Base-by-base conservation (phyloP, 2,329 filamentous ascomycete species). In the Pseudopithomyces chartarum region DNA sequence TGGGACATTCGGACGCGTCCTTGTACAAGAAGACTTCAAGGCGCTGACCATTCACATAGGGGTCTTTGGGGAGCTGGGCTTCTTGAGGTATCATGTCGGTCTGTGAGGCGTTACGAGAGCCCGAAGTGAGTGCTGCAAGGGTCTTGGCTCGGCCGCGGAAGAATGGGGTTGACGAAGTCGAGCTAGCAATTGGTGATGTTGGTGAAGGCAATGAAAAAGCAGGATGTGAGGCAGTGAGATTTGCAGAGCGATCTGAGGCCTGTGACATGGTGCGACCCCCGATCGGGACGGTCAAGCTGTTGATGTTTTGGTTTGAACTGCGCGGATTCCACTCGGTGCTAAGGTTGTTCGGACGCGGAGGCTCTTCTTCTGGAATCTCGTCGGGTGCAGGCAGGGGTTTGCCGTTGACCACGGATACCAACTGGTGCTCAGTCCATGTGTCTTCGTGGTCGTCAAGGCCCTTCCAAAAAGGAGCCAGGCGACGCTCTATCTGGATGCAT, bases 1-100 rank as follows among this genome's bases (percentile, higher is more conserved):
- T 97, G 5, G 95, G 94, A 68, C 95, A 99, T 73, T 99, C 95
- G 6, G 82, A 80, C 3, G 92, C 89, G 64, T 96, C 87, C 74
- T 97, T 97, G 81, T 99, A 99, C 1, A 99, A 80, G 63, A 91
- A 94, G 1, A 93, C 94, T 76, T 98, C 95, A 44, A 98, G 82
- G 0, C 90, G 90, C 66, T 97, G 92, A n/a, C 95, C 94, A 65
- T 98, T 97, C 43, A 98, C 90, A 67, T 90, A 94, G 0, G 91
- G 90, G 64, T 97, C 92, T 58, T 87, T 83, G 0, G 92, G 89
- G 2, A 97, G 80, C 56, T 87, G 82, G n/a, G 93, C 79, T 77
- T 97, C 94, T 61, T 90, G 88, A 1, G 90, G 90, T 0, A 82
- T 78, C 63, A 93, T 81, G 54, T 97, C 92, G 5, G 85, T 82